These are phyloP conservation scores for Irpex lacteus DNA, from an alignment of 1,284 basidiomycete genomes.

Conservation along the genomic window DNA sequence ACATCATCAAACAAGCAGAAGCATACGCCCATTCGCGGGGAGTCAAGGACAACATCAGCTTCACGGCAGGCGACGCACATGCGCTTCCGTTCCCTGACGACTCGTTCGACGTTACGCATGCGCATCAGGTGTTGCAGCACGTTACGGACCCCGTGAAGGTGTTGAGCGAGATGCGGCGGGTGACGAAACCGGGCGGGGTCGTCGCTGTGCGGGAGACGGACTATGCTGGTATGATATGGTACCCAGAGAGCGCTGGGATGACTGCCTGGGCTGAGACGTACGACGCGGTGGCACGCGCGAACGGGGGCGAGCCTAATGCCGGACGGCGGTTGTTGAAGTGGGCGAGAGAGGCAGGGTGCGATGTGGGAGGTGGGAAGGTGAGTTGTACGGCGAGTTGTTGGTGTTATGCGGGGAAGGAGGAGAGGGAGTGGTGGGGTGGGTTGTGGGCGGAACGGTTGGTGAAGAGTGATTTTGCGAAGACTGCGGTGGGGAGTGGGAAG, in stretches of 20 bases:
- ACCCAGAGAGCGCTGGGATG: conserved; percentile 28
- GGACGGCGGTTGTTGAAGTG: conserved; percentile 29
- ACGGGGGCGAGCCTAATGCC: conserved; percentile 29
- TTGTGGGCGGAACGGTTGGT: conserved; percentile 34
- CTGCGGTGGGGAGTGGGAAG: conserved; percentile 27
- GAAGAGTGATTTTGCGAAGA: conserved; percentile 27
- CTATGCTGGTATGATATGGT: conserved; percentile 28
- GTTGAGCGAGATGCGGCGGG: conserved; percentile 42
- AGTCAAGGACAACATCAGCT: conserved; percentile 30
- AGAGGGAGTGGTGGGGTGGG: conserved; percentile 33
- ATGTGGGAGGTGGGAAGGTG: conserved; percentile 18
- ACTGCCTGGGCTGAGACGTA: conserved; percentile 26
- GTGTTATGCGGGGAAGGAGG: conserved; percentile 34
- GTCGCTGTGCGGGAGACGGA: conserved; percentile 40
- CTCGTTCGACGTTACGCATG: conserved; percentile 43
- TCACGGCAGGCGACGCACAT: conserved; percentile 31
- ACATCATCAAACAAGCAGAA: conserved; percentile 31
- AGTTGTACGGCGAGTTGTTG: conserved; percentile 28
- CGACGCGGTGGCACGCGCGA: conserved; percentile 23
- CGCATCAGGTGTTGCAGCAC: conserved; percentile 45
- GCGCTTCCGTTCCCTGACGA: conserved; percentile 33
- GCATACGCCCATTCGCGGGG: conserved; percentile 24
- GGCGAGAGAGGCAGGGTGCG: conserved; percentile 31
- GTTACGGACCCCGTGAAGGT: conserved; percentile 35
- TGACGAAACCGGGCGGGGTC: conserved; percentile 39